phyloP scores from a whole-genome alignment of 805 yeast species.

The Danielozyma ontarioensis region DNA sequence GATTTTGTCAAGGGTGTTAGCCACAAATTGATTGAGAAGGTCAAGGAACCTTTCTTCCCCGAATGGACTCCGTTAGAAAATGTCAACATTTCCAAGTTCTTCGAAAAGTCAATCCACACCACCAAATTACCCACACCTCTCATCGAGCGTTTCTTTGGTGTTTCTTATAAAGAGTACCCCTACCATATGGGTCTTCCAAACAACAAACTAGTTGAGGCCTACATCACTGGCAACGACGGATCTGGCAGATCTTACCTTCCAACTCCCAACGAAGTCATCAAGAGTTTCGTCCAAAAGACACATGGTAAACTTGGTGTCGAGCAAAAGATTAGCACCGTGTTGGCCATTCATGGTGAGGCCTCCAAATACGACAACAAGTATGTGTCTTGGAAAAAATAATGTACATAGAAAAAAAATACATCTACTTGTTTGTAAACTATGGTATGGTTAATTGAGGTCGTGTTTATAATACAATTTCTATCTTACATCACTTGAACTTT shows the following conservation, averaged over 20 bases:
- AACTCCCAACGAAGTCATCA: constrained; percentile 61
- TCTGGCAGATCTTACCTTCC: constrained; percentile 62
- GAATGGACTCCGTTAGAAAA: constrained; percentile 32
- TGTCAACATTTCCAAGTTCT: constrained; percentile 14
- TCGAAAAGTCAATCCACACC: constrained; percentile 12
- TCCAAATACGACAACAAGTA: constrained; percentile 37
- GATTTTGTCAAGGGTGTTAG: constrained; percentile 71
- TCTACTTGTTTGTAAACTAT: too few relatives aligned
- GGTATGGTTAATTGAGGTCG: too few relatives aligned
- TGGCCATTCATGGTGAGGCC: constrained; percentile 51
- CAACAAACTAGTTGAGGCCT: constrained; percentile 57
- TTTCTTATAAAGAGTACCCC: constrained; percentile 45
- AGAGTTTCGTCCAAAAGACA: constrained; percentile 51
- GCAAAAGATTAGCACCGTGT: constrained; percentile 53
- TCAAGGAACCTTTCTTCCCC: constrained; percentile 46
- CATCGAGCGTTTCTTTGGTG: constrained; percentile 34
- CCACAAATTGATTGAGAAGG: constrained; percentile 57
- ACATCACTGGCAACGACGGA: constrained; percentile 66
- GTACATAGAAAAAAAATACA: constrained; percentile 10
- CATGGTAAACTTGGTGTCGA: constrained; percentile 55
- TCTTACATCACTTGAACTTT: constrained; percentile 36
- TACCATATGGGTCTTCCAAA: constrained; percentile 76
- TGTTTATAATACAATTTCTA: too few relatives aligned
- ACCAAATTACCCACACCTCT: constrained; percentile 22
- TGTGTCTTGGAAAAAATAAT: constrained; percentile 32